Conservation (phyloP, 2,329 filamentous ascomycete species). For the Beauveria bassiana region DNA sequence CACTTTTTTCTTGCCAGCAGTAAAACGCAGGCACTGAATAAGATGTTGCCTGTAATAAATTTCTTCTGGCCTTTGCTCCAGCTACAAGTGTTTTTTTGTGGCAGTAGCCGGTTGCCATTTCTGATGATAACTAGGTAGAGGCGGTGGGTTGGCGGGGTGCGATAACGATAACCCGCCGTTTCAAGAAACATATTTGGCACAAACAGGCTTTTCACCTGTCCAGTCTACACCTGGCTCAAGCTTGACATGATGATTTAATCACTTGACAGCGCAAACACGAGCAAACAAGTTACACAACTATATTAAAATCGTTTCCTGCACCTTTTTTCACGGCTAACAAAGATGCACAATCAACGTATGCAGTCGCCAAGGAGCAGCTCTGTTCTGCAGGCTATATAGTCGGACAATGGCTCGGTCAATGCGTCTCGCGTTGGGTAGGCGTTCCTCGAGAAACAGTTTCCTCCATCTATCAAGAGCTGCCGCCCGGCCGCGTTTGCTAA, state of each 20-base stretch:
- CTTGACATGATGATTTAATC: background rate
- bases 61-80: too few relatives aligned
- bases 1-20: background rate
- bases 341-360: background rate
- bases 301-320: too few relatives aligned
- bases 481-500: too few relatives aligned
- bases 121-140: background rate
- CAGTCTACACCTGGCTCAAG: background rate
- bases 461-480: too few relatives aligned
- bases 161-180: constrained; percentile 32
- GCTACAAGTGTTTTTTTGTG: background rate
- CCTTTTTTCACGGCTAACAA: background rate
- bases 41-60: background rate
- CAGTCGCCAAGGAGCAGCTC: background rate
- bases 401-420: too few relatives aligned
- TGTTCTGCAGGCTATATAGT: too few relatives aligned
- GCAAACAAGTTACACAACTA: background rate
- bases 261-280: background rate
- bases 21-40: background rate
- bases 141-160: constrained; percentile 23
- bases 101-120: background rate
- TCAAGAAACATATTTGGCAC: background rate
- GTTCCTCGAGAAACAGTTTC: too few relatives aligned
- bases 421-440: too few relatives aligned
- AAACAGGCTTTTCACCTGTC: background rate